These are phyloP conservation scores for Pachysandra terminalis DNA, from an alignment of 164 flowering plant species.

Conservation along the genomic window DNA sequence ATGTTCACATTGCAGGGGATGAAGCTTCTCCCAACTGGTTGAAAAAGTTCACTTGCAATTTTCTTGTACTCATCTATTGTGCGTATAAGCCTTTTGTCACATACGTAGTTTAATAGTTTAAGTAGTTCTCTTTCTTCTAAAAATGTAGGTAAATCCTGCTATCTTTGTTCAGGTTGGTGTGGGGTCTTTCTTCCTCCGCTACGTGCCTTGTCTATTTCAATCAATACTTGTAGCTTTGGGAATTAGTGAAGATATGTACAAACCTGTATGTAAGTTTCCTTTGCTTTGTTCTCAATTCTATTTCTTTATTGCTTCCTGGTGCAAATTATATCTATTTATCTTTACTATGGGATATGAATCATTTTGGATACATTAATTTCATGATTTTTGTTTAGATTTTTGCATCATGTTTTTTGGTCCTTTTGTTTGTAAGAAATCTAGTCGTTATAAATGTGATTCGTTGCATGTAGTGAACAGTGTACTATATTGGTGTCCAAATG, in stretches of 20 bases:
- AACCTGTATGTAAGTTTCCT: slow-evolving; percentile 83
- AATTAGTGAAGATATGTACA: slow-evolving; percentile 74
- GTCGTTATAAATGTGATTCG: too few species aligned
- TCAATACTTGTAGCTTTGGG: slow-evolving; percentile 61
- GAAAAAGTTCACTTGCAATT: slow-evolving; percentile 68
- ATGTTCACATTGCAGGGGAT: slow-evolving; percentile 66
- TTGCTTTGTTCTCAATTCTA: background rate
- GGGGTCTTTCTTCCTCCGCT: slow-evolving; percentile 66
- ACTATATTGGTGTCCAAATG: too few species aligned
- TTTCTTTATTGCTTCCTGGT: background rate
- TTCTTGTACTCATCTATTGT: slow-evolving; percentile 70
- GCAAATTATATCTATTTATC: background rate
- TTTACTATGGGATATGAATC: too few species aligned
- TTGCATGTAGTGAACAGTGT: too few species aligned
- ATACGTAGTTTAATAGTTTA: background rate
- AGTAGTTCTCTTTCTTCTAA: background rate
- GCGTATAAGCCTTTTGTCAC: slow-evolving; percentile 23
- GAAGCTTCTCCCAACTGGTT: slow-evolving; percentile 92
- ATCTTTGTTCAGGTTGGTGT: slow-evolving; percentile 64
- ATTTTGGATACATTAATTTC: too few species aligned
- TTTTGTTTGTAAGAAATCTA: too few species aligned
- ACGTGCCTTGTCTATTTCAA: slow-evolving; percentile 52
- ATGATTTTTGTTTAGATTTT: too few species aligned
- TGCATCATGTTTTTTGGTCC: too few species aligned
- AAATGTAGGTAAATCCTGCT: background rate